Percentiles rank a stretch among this genome's conserved stretches.
Evolutionary conservation across 805 yeast genomes (phyloP).

Genomic region (Saccharomycopsis synnaedendra): DNA sequence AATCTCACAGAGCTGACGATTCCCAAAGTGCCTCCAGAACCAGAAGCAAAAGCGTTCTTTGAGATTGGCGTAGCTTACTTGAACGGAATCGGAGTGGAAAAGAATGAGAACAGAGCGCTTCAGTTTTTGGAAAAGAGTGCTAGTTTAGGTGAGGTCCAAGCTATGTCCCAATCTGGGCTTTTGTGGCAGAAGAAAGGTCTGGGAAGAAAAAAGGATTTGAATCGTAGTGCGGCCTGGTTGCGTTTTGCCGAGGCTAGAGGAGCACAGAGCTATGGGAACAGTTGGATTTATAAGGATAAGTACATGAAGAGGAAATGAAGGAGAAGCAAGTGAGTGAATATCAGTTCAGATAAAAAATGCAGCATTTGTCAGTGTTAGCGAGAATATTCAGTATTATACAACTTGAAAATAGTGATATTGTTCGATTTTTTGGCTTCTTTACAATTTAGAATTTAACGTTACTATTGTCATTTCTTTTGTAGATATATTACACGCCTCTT

Average conservation of each 20-base stretch:
- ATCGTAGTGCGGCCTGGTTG: constrained; percentile 60
- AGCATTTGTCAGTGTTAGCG: too few relatives aligned
- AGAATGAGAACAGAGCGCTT: constrained; percentile 47
- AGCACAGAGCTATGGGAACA: constrained; percentile 49
- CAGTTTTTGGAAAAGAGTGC: constrained; percentile 54
- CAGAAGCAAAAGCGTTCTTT: constrained; percentile 38
- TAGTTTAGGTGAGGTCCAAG: constrained; percentile 53
- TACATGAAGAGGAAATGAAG: constrained; percentile 27
- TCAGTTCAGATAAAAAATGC: too few relatives aligned
- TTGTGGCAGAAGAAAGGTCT: constrained; percentile 50
- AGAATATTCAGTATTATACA: background rate
- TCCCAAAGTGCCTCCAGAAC: constrained; percentile 30
- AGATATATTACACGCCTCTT: background rate
- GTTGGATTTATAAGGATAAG: constrained; percentile 68
- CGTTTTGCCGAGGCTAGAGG: constrained; percentile 56
- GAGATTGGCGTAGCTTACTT: constrained; percentile 50
- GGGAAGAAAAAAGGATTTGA: constrained; percentile 44
- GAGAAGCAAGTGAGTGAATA: background rate
- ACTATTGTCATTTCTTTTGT: constrained; percentile 3
- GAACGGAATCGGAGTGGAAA: constrained; percentile 44
- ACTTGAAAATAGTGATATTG: background rate
- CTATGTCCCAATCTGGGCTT: constrained; percentile 58
- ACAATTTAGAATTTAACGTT: background rate
- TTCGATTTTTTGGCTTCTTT: too few relatives aligned
- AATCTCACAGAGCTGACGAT: constrained; percentile 21